Conservation (phyloP, 2,329 filamentous ascomycete genomes). For the Verticillium albo-atrum region DNA sequence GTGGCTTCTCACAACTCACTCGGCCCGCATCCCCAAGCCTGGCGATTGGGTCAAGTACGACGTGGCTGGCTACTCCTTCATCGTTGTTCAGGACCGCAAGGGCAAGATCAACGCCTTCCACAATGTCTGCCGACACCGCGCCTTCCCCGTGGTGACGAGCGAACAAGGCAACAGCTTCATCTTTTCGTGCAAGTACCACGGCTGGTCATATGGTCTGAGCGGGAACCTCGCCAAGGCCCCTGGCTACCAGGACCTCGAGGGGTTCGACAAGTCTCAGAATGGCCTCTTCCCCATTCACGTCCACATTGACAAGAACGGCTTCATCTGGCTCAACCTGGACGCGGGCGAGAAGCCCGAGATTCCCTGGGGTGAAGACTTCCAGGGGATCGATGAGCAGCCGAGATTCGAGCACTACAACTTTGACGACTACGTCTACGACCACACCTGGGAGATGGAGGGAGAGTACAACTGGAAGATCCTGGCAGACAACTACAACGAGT, state of each 20-base stretch:
- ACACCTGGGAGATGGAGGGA: constrained; percentile 52
- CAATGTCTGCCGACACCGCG: constrained; percentile 58
- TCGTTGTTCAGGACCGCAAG: constrained; percentile 45
- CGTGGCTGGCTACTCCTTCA: constrained; percentile 51
- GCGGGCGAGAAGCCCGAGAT: constrained; percentile 36
- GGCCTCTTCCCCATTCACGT: constrained; percentile 51
- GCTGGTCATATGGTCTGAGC: constrained; percentile 56
- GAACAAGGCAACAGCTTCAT: constrained; percentile 46
- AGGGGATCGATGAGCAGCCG: constrained; percentile 38
- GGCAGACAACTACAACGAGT: constrained; percentile 63
- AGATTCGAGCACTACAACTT: constrained; percentile 41
- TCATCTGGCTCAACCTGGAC: constrained; percentile 57
- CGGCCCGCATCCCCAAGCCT: constrained; percentile 40
- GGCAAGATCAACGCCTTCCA: constrained; percentile 55
- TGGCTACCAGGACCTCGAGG: constrained; percentile 49
- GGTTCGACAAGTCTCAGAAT: constrained; percentile 53
- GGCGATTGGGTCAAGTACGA: constrained; percentile 55
- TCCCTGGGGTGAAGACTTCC: constrained; percentile 48
- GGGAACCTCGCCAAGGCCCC: constrained; percentile 58
- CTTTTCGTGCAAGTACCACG: constrained; percentile 57
- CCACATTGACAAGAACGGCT: constrained; percentile 47
- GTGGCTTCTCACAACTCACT: constrained; percentile 53
- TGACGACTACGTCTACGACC: constrained; percentile 51
- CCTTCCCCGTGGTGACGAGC: constrained; percentile 52
- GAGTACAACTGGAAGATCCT: constrained; percentile 58